phyloP scores from a whole-genome alignment of 805 yeast species.

The Babjeviella inositovora region DNA sequence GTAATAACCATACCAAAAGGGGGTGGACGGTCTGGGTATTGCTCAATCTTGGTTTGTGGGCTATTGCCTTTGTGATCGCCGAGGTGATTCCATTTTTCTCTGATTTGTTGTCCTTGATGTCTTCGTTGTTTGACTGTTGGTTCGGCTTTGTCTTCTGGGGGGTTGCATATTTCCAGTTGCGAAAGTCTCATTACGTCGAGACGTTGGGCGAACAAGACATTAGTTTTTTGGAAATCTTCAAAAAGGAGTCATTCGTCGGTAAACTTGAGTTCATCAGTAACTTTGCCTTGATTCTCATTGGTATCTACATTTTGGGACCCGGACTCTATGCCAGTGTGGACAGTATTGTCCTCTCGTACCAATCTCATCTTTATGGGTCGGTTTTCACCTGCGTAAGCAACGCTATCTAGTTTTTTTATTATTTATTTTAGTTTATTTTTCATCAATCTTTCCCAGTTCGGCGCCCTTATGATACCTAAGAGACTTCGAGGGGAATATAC shows the following conservation, averaged over 20 bases:
- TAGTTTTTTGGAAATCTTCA: constrained; percentile 10
- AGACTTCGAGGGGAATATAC: too few relatives aligned
- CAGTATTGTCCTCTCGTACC: constrained; percentile 34
- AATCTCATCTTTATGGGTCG: constrained; percentile 28
- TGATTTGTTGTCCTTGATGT: constrained; percentile 39
- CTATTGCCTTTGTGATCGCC: constrained; percentile 37
- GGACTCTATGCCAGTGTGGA: constrained; percentile 40
- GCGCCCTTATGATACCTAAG: too few relatives aligned
- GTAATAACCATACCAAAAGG: constrained; percentile 24
- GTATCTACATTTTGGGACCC: constrained; percentile 41
- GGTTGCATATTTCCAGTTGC: constrained; percentile 32
- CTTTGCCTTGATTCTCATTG: constrained; percentile 21
- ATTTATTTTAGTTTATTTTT: too few relatives aligned
- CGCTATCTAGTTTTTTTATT: constrained; percentile 7
- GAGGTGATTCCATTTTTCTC: constrained; percentile 53
- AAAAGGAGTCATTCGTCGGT: constrained; percentile 9
- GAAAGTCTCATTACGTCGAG: constrained; percentile 9
- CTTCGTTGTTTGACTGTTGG: constrained; percentile 50
- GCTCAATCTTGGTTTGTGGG: constrained; percentile 26
- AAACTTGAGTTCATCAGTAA: constrained; percentile 19
- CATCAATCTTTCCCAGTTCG: too few relatives aligned
- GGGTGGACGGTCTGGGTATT: constrained; percentile 41
- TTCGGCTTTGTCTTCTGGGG: constrained; percentile 54
- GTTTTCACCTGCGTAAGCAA: constrained; percentile 35
- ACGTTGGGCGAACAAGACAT: constrained; percentile 11